Conservation (phyloP, 2,329 filamentous ascomycete species). For the Cryphonectria japonica region DNA sequence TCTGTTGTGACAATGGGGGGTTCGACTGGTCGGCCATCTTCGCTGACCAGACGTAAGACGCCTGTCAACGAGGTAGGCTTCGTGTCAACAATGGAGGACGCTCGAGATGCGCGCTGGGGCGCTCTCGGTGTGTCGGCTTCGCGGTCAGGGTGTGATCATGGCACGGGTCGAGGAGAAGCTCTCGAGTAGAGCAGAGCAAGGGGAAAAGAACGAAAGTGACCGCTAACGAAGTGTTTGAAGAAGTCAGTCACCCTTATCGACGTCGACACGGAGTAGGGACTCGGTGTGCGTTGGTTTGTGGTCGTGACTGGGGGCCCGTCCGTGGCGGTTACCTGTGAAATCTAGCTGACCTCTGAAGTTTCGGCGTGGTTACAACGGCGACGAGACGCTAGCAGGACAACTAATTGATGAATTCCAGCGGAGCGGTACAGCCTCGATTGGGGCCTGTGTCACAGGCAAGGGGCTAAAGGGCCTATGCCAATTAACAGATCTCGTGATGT, state of each 20-base stretch:
- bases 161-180: conserved; percentile 7
- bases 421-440: conserved; percentile 4
- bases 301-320: not conserved
- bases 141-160: conserved; percentile 20
- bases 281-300: not conserved
- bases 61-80: not conserved
- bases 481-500: not conserved
- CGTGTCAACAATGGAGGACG: conserved; percentile 3
- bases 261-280: not conserved
- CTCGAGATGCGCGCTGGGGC: conserved; percentile 20
- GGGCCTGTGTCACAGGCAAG: not conserved
- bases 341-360: not conserved
- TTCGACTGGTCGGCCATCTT: conserved; percentile 28
- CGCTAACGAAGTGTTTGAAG: not conserved
- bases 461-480: not conserved
- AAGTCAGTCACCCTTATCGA: not conserved
- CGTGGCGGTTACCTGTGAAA: not conserved
- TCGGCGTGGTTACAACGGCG: conserved; percentile 9
- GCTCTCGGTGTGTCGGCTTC: conserved; percentile 7
- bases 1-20: conserved; percentile 16
- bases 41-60: conserved; percentile 2
- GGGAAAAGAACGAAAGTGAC: not conserved
- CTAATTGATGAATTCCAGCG: not conserved
- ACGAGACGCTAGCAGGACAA: conserved; percentile 10
- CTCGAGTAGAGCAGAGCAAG: not conserved